Evolutionary conservation across 306 rosid genomes (phyloP), one percentile per base, ranked within the genome.

Genomic region (Hylodesmum podocarpum): DNA sequence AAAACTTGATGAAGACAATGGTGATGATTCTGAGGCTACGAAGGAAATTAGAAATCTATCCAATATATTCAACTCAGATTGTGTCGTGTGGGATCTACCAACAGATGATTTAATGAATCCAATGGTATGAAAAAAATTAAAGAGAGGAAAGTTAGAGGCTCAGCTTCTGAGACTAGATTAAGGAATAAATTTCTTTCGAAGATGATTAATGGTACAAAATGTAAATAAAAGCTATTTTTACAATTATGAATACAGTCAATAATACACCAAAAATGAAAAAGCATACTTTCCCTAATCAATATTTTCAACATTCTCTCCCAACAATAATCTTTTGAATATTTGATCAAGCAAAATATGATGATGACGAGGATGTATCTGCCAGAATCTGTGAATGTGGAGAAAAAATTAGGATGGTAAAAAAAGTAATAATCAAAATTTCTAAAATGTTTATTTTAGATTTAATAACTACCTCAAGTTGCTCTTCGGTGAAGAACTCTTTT

Each of bases 331-430:
- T 73, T 39, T 55, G 70, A 84, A 66, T 76, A 84, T 64, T 62
- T 51, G 70, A 76, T 95, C 93, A 95, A 51, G 98, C 98, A 66
- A 95, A 95, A 84, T 95, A 95, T 7, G 96, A 95, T 21, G 98
- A 92, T 19, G 98, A 95, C 5, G 98, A 92, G 13, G 98, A 89
- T 31, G 97, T 95, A 82, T 95, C 99, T 8, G 97, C 99, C 85
- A 95, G 89, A 83, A 95, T 89, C 99, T 95, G 99, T 78, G 58
- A 69, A 76, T 40, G 61, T 12, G 33, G 24, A 22, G 18, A 54
- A 41, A 14, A 53, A 65, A 14, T 54, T 47, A 82, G 78, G 29
- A 28, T n/a, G n/a, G n/a, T n/a, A 27, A 75, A 37, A n/a, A 66
- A 69, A 62, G 16, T 19, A 37, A 75, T 34, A 43, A 82, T 19